A percentile compares a stretch with the other conserved stretches of the same genome.
Conservation (phyloP, 2,329 filamentous ascomycete species). For the Ciborinia camelliae region DNA sequence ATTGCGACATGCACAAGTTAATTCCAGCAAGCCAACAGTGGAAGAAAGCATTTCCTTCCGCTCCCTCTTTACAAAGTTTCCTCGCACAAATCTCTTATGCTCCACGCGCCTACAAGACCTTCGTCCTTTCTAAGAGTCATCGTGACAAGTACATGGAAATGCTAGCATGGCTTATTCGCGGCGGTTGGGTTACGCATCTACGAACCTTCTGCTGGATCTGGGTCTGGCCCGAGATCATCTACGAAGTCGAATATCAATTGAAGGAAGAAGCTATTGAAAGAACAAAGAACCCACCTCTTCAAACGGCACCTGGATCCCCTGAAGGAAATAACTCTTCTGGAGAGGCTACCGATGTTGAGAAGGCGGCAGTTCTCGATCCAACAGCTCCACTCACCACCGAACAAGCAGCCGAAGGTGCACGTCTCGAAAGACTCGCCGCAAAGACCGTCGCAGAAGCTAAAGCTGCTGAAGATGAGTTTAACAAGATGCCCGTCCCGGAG, state of each 20-base stretch:
- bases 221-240: constrained; percentile 77
- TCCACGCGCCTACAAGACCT: constrained; percentile 76
- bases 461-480: constrained; percentile 34
- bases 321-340: constrained; percentile 15
- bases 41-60: constrained; percentile 74
- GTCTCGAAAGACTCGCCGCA: constrained; percentile 55
- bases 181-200: constrained; percentile 90
- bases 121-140: constrained; percentile 85
- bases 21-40: constrained; percentile 68
- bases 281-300: constrained; percentile 34
- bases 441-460: constrained; percentile 54
- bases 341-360: constrained; percentile 19
- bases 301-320: constrained; percentile 20
- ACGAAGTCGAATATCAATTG: constrained; percentile 70
- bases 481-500: constrained; percentile 41
- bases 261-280: constrained; percentile 51
- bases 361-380: constrained; percentile 26
- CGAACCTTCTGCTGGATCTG: constrained; percentile 89
- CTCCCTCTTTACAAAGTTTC: constrained; percentile 81
- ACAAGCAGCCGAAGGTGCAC: constrained; percentile 58
- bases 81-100: constrained; percentile 77
- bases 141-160: constrained; percentile 86
- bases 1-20: constrained; percentile 73
- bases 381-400: constrained; percentile 47
- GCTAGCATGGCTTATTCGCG: constrained; percentile 86